Percentiles rank a stretch among this genome's conserved stretches.
These are phyloP conservation scores for Mortierella sp. DNA, from an alignment of 371 early-diverging fungal genomes.

Conservation along the genomic window DNA sequence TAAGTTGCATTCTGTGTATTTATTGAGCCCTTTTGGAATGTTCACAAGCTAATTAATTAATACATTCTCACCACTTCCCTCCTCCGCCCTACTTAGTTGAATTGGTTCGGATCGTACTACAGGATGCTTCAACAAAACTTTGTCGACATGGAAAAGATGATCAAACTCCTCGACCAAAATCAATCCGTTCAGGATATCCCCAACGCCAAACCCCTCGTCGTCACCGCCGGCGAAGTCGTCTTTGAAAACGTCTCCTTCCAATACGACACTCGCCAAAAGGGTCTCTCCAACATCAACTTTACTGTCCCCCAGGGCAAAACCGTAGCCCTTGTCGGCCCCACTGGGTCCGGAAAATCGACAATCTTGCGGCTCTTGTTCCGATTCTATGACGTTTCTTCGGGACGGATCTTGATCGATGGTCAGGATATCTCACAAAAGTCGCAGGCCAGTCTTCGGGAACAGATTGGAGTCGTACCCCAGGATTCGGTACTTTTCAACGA, in stretches of 20 bases:
- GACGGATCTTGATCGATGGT: constrained; percentile 90
- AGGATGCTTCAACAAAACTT: constrained; percentile 66
- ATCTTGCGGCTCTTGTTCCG: constrained; percentile 90
- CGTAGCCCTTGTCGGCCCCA: constrained; percentile 81
- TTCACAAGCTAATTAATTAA: not conserved
- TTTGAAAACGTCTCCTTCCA: constrained; percentile 73
- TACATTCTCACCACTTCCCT: not conserved
- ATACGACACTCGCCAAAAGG: constrained; percentile 68
- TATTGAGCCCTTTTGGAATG: not conserved
- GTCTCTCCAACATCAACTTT: constrained; percentile 68
- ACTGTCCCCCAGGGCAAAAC: constrained; percentile 71
- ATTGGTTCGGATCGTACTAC: constrained; percentile 65
- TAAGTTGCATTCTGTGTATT: constrained; percentile 44
- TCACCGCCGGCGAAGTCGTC: constrained; percentile 58
- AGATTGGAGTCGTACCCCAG: constrained; percentile 90
- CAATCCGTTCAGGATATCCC: constrained; percentile 65
- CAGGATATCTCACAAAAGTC: constrained; percentile 83
- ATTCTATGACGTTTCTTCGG: constrained; percentile 88
- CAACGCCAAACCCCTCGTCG: constrained; percentile 36
- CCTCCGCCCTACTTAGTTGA: constrained; percentile 43
- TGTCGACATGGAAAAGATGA: constrained; percentile 84
- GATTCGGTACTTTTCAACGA: constrained; percentile 73
- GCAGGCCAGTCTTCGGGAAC: constrained; percentile 75
- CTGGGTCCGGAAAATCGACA: constrained; percentile 95
- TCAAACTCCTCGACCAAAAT: constrained; percentile 71